Evolutionary conservation across 257 asterid species (phyloP).

Genomic region (Solanum sejunctum): DNA sequence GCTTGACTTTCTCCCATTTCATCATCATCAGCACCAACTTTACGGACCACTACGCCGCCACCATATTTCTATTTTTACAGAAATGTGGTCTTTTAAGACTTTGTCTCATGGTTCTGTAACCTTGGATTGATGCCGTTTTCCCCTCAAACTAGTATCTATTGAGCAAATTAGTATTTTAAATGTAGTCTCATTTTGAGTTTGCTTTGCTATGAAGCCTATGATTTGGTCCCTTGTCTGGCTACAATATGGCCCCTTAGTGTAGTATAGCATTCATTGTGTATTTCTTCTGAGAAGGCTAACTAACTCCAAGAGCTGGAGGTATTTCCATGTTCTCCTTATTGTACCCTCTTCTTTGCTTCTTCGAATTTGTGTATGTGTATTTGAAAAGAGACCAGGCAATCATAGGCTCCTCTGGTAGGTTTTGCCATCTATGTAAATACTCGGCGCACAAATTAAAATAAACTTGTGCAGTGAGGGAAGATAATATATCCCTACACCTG

Average conservation of each 20-base stretch:
- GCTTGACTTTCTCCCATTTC: not conserved
- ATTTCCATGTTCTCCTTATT: not conserved
- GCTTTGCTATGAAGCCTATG: not conserved
- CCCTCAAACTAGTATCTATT: not conserved
- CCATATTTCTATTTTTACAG: not conserved
- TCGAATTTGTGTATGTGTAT: not conserved
- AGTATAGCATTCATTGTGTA: not conserved
- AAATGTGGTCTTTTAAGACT: not conserved
- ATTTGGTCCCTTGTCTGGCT: not conserved
- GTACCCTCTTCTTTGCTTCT: not conserved
- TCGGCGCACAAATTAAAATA: not conserved
- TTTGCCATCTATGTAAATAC: not conserved
- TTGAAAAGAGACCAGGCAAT: not conserved
- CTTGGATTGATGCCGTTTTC: not conserved
- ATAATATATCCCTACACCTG: not conserved
- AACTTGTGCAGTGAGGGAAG: not conserved
- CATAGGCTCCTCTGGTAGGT: not conserved
- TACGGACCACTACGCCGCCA: not conserved
- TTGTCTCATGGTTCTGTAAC: not conserved
- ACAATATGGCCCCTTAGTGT: not conserved
- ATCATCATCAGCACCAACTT: not conserved
- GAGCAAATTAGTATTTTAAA: not conserved
- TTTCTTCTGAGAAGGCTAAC: not conserved
- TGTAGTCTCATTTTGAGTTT: not conserved
- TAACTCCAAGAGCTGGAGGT: not conserved